phyloP scores from a whole-genome alignment of 305 asterid genomes.

The Stenogyne calaminthoides region DNA sequence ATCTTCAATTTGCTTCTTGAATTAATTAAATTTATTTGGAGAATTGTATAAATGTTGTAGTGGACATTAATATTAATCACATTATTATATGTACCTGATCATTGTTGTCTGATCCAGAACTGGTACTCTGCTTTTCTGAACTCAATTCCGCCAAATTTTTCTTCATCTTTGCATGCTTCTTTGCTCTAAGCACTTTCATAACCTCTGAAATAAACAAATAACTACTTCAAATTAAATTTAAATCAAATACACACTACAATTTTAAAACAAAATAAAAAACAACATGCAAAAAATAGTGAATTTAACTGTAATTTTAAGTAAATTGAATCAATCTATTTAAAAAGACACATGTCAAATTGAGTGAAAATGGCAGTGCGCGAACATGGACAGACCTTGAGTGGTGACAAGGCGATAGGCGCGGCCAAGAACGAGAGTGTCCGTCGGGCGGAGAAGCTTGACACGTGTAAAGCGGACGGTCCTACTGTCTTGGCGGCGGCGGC shows the following conservation, averaged over 20 bases:
- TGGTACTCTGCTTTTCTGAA: slow-evolving; percentile 31
- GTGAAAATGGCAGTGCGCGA: no score
- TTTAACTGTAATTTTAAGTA: no score
- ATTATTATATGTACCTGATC: slow-evolving; percentile 58
- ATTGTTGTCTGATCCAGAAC: slow-evolving; percentile 34
- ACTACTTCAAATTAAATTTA: not conserved
- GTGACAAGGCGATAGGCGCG: slow-evolving; percentile 91
- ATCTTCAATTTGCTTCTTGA: no score
- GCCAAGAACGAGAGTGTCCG: slow-evolving; percentile 73
- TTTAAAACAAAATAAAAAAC: no score
- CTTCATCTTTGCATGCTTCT: slow-evolving; percentile 80
- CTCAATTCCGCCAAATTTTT: slow-evolving; percentile 38
- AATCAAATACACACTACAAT: no score
- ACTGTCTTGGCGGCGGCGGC: no score
- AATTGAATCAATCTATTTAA: no score
- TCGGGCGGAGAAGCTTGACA: slow-evolving; percentile 85
- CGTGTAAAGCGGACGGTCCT: slow-evolving; percentile 65
- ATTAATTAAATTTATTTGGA: no score
- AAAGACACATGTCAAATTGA: no score
- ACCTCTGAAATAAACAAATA: slow-evolving; percentile 53
- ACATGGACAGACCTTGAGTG: slow-evolving; percentile 77
- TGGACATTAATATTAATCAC: not conserved
- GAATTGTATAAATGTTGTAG: no score
- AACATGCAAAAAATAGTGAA: no score
- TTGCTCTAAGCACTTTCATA: slow-evolving; percentile 75